Evolutionary conservation across 208 protist species (phyloP), one percentile per base, ranked within the genome.

Genomic region (Leishmania turanica): DNA sequence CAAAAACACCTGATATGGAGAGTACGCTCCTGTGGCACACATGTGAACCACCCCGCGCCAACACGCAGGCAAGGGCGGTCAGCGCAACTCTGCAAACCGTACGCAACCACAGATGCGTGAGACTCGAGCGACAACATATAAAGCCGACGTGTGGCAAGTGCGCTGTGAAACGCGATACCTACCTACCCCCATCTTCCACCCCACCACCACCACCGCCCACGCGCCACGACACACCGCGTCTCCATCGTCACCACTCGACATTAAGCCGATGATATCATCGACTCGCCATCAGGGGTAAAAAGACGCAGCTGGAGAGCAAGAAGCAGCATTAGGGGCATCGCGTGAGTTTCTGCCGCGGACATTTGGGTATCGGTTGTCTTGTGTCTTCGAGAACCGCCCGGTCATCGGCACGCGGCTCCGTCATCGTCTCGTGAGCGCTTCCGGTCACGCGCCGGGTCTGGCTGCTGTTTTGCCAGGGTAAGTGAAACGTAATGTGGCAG

Each of bases 401-500:
- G 27, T 73, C 40, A 73, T 21, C 69, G 37, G 45, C 69, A 9
- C 6, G 69, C 47, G 45, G 34, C 34, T 81, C 66, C 37, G 56
- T 78, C 54, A 47, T 66, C 53, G 5, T 82, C 64, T 74, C 62
- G 62, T 5, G 15, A 34, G 17, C 82, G 31, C 78, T 82, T 87
- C 8, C 65, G 71, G 27, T 49, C 56, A n/a, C 37, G 54, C 47
- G 8, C 34, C 24, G 71, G 58, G 3, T 7, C 42, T 34, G 64
- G 51, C 21, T 71, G 84, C 78, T 97, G 94, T 65, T 95, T 96
- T 54, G 84, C 84, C 66, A 96, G 13, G 47, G 92, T 94, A 40
- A 98, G 75, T 4, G 92, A 96, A 1, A 97, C 90, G 68, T 94
- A 80, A 27, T 65, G 31, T 27, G 95, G 95, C 42, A 98, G 78